Conservation (phyloP, 106 monocot species). For the Dendrobium huoshanense region DNA sequence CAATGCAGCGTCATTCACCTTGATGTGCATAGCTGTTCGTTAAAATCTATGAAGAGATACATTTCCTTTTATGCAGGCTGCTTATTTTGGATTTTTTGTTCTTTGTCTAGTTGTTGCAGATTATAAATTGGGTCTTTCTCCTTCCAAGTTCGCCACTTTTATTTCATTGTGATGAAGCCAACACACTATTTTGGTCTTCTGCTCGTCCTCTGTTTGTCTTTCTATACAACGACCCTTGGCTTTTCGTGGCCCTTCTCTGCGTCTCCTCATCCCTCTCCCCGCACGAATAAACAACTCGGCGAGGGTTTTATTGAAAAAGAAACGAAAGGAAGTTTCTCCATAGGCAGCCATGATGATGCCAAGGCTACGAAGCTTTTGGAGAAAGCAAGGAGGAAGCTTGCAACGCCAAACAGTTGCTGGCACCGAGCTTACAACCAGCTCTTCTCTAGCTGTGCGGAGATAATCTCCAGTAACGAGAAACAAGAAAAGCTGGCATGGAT, state of each 20-base stretch:
- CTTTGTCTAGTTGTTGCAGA: neutral
- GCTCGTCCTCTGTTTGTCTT: neutral
- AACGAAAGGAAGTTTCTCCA: slow-evolving; percentile 28
- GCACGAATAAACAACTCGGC: neutral
- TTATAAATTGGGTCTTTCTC: neutral
- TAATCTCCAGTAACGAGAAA: slow-evolving; percentile 58
- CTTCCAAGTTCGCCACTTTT: neutral
- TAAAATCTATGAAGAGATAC: neutral
- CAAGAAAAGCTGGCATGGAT: slow-evolving; percentile 68
- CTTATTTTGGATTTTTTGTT: neutral
- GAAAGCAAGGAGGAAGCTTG: slow-evolving; percentile 42
- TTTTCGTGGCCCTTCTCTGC: slow-evolving; percentile 30
- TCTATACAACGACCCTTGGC: neutral
- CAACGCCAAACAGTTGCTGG: slow-evolving; percentile 57
- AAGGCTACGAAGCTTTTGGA: slow-evolving; percentile 41
- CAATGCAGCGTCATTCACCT: neutral
- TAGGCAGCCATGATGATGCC: slow-evolving; percentile 17
- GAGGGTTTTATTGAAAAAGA: neutral
- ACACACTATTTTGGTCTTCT: neutral
- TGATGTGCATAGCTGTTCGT: neutral
- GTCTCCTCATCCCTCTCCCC: slow-evolving; percentile 1
- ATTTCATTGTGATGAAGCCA: slow-evolving; percentile 2
- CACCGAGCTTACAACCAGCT: slow-evolving; percentile 62
- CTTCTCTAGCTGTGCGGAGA: slow-evolving; percentile 61
- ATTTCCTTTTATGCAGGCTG: neutral